Conservation (phyloP, 805 yeast genomes). For the Candida dendrica region DNA sequence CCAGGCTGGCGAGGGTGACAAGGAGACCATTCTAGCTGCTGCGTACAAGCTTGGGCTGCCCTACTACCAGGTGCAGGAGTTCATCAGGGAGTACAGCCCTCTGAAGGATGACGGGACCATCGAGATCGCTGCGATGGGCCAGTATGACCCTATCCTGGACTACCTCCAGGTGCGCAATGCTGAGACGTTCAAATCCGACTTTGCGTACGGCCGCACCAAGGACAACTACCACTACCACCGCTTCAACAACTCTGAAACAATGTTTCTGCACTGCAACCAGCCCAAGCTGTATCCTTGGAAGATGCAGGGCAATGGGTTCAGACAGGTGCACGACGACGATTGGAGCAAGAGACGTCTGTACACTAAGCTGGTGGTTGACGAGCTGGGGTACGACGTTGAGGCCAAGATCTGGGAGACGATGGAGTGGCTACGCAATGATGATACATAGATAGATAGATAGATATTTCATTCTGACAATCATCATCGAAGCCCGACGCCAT, state of each 20-base stretch:
- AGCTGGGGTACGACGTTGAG: constrained; percentile 23
- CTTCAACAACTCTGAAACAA: constrained; percentile 14
- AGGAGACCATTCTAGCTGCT: constrained; percentile 70
- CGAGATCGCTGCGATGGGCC: constrained; percentile 51
- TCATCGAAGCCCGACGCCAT: too few species aligned
- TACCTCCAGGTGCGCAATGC: constrained; percentile 13
- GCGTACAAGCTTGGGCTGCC: constrained; percentile 42
- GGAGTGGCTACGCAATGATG: too few species aligned
- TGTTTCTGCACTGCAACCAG: constrained; percentile 22
- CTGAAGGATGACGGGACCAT: constrained; percentile 27
- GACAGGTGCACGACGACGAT: constrained; percentile 10
- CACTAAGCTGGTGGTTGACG: constrained; percentile 11
- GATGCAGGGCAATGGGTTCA: constrained; percentile 19
- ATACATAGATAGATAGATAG: too few species aligned
- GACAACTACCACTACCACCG: constrained; percentile 17
- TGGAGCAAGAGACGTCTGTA: constrained; percentile 18
- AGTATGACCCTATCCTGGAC: constrained; percentile 43
- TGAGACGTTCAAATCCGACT: constrained; percentile 8
- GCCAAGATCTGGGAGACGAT: not conserved
- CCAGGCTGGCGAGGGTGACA: constrained; percentile 74
- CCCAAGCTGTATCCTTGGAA: constrained; percentile 25
- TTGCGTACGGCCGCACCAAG: constrained; percentile 8
- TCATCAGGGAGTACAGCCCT: constrained; percentile 44
- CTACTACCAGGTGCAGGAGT: constrained; percentile 48
- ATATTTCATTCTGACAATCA: too few species aligned